phyloP scores from a whole-genome alignment of 495 filamentous ascomycete genomes.

The Aspergillus nanangensis region DNA sequence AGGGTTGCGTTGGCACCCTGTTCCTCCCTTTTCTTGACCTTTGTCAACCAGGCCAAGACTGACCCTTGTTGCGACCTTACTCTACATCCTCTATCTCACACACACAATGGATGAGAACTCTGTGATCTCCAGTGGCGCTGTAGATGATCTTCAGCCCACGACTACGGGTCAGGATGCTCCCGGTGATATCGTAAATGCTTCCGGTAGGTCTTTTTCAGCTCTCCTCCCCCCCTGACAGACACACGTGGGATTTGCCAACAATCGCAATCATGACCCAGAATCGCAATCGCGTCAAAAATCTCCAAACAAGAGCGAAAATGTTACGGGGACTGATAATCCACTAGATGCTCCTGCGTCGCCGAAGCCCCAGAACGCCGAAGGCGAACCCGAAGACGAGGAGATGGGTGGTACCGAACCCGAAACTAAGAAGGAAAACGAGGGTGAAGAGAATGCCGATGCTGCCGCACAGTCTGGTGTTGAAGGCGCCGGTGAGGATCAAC shows the following conservation, averaged over 20 bases:
- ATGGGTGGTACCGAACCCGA: constrained; percentile 70
- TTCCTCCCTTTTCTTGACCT: not conserved
- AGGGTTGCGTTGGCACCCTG: constrained; percentile 14
- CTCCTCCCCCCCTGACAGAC: constrained; percentile 5
- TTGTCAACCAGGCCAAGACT: not conserved
- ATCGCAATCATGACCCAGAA: constrained; percentile 19
- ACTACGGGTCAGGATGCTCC: constrained; percentile 24
- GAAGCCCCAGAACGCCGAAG: constrained; percentile 57
- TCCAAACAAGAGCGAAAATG: constrained; percentile 18
- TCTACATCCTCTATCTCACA: constrained; percentile 16
- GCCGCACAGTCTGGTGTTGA: constrained; percentile 33
- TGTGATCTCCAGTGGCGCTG: constrained; percentile 18
- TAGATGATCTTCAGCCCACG: constrained; percentile 26
- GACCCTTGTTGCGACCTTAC: constrained; percentile 34
- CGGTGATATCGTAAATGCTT: constrained; percentile 25
- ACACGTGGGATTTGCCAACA: constrained; percentile 5
- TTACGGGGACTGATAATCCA: constrained; percentile 64
- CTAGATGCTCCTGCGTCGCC: constrained; percentile 81
- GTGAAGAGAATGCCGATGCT: constrained; percentile 35
- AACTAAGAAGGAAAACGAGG: constrained; percentile 54
- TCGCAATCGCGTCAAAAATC: constrained; percentile 33
- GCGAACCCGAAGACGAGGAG: constrained; percentile 72
- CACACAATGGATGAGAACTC: constrained; percentile 37
- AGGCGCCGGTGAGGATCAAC: constrained; percentile 42
- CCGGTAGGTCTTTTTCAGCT: constrained; percentile 22